phyloP scores from a whole-genome alignment of 345 rosid genomes.

The Eucalyptus tenuipes region DNA sequence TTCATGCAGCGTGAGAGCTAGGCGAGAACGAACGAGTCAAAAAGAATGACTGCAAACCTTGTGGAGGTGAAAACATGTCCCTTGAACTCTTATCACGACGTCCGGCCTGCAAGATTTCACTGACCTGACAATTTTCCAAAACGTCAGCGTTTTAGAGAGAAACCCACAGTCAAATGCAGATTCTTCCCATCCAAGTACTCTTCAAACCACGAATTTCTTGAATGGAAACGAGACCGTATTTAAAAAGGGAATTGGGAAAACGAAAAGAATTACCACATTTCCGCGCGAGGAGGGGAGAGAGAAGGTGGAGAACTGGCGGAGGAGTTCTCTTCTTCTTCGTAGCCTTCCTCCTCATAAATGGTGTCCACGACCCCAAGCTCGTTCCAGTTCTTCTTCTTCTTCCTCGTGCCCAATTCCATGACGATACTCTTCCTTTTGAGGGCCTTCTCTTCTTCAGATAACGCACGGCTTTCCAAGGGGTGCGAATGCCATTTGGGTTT shows the following conservation, averaged over 20 bases:
- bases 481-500: neutral
- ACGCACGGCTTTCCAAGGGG: neutral
- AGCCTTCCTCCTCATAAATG: constrained; percentile 67
- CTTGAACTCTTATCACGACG: constrained; percentile 48
- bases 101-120: constrained; percentile 23
- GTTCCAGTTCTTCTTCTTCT: constrained; percentile 33
- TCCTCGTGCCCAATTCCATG: neutral
- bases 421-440: neutral
- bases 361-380: constrained; percentile 64
- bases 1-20: neutral
- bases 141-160: neutral
- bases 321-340: neutral
- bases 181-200: neutral
- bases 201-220: neutral
- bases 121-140: constrained; percentile 26
- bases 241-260: neutral
- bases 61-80: constrained; percentile 59
- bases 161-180: neutral
- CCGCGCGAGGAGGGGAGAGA: constrained; percentile 22
- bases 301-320: constrained; percentile 3
- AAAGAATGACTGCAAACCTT: constrained; percentile 24
- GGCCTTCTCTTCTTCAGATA: neutral
- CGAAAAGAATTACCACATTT: constrained; percentile 35
- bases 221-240: neutral
- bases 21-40: neutral